phyloP scores from a whole-genome alignment of 75 land plant species.

The Picea sitchensis region DNA sequence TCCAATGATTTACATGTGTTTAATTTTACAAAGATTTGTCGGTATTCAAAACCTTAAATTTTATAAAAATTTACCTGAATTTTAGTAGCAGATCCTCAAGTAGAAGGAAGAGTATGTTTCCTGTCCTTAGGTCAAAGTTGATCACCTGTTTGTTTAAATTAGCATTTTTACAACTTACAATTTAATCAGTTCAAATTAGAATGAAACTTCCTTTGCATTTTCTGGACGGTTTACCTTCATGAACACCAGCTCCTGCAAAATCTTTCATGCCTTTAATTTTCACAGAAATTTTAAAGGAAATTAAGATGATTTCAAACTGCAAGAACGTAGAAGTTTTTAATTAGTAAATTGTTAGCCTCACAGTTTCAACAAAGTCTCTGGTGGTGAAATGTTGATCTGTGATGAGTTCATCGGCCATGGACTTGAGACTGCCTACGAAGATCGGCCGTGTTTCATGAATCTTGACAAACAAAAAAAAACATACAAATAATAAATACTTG shows the following conservation, averaged over 20 bases:
- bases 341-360: conserved; percentile 20
- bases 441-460: conserved; percentile 46
- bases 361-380: conserved; percentile 57
- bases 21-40: neutral
- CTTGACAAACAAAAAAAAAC: conserved; percentile 24
- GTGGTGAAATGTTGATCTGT: conserved; percentile 56
- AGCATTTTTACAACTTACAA: conserved; percentile 3
- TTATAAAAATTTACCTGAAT: conserved; percentile 42
- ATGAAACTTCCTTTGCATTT: neutral
- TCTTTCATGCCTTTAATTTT: neutral
- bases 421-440: conserved; percentile 46
- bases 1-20: neutral
- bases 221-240: conserved; percentile 48
- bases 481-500: neutral
- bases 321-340: neutral
- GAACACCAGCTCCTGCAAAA: conserved; percentile 51
- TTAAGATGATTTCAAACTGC: neutral
- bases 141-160: conserved; percentile 25
- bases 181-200: neutral
- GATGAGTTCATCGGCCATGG: conserved; percentile 42
- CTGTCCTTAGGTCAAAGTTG: conserved; percentile 45
- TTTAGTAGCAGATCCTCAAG: conserved; percentile 48
- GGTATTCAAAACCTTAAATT: neutral
- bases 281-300: neutral
- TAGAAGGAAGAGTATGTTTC: conserved; percentile 29